Conservation (phyloP, 345 rosid genomes). For the Hibiscus tridactylites region DNA sequence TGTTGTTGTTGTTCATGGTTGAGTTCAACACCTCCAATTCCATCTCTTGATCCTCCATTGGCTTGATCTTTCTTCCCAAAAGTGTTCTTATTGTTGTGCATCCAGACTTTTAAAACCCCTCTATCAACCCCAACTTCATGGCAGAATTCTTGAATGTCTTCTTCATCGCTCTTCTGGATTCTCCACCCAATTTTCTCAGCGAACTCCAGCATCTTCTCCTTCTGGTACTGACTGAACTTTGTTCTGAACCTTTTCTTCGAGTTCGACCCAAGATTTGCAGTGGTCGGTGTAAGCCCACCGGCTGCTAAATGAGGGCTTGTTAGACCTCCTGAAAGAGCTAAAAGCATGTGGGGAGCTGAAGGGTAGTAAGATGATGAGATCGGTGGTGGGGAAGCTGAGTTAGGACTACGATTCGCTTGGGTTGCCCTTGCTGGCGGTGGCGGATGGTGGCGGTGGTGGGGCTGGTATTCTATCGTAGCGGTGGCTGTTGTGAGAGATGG, state of each 20-base stretch:
- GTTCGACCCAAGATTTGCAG: conserved; percentile 9
- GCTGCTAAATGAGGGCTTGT: conserved; percentile 11
- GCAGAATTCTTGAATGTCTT: conserved; percentile 51
- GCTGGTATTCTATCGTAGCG: conserved; percentile 39
- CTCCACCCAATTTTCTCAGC: conserved; percentile 80
- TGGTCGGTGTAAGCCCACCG: not conserved
- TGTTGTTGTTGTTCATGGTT: conserved; percentile 9
- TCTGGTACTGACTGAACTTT: conserved; percentile 60
- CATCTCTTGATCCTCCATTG: conserved; percentile 3
- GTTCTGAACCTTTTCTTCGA: conserved; percentile 57
- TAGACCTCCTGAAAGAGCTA: conserved; percentile 49
- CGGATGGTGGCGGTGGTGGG: conserved; percentile 66
- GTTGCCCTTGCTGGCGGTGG: conserved; percentile 40
- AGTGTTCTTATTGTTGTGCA: conserved; percentile 89
- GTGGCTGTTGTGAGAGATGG: conserved; percentile 14
- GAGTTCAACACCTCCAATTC: not conserved
- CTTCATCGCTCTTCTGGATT: conserved; percentile 78
- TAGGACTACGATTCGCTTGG: conserved; percentile 37
- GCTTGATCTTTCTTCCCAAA: conserved; percentile 29
- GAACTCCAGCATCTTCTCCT: conserved; percentile 61
- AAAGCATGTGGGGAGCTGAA: conserved; percentile 66
- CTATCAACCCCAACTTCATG: conserved; percentile 60
- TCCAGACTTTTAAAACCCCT: conserved; percentile 81
- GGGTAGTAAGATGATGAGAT: conserved; percentile 74
- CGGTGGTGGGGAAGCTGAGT: conserved; percentile 75